phyloP scores from a whole-genome alignment of 2,329 filamentous ascomycete genomes.

The Cladophialophora psammophila region DNA sequence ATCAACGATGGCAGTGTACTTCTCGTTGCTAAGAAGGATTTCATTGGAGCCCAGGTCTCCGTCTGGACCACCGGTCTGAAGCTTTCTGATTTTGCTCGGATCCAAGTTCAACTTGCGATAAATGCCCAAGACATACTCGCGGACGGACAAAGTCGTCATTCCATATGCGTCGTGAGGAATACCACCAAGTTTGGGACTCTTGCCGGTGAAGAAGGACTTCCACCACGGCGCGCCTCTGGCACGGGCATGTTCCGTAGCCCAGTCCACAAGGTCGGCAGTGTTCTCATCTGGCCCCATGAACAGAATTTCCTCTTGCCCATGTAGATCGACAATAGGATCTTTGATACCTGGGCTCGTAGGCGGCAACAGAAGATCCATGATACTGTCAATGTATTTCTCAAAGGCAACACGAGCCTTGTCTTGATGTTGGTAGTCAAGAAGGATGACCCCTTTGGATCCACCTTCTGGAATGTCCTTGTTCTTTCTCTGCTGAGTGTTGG shows the following conservation, averaged over 20 bases:
- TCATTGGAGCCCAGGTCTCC: slow-evolving; percentile 98
- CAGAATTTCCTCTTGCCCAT: slow-evolving; percentile 93
- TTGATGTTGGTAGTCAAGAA: slow-evolving; percentile 92
- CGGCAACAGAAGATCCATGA: slow-evolving; percentile 89
- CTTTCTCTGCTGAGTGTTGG: slow-evolving; percentile 98
- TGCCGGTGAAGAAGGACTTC: slow-evolving; percentile 99
- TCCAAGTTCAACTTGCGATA: slow-evolving; percentile 95
- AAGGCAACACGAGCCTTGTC: slow-evolving; percentile 92
- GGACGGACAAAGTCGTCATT: slow-evolving; percentile 97
- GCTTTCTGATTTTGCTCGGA: slow-evolving; percentile 82
- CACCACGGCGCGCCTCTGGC: slow-evolving; percentile 91
- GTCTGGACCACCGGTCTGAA: slow-evolving; percentile 97
- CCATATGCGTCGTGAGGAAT: slow-evolving; percentile 96
- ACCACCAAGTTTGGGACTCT: slow-evolving; percentile 92
- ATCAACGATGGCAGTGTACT: slow-evolving; percentile 94
- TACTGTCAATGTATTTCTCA: slow-evolving; percentile 99
- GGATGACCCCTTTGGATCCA: slow-evolving; percentile 95
- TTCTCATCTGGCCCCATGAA: slow-evolving; percentile 99
- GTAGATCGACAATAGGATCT: slow-evolving; percentile 94
- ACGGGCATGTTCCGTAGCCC: slow-evolving; percentile 96
- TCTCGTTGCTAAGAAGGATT: slow-evolving; percentile 94
- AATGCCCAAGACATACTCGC: slow-evolving; percentile 94
- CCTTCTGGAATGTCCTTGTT: slow-evolving; percentile 99
- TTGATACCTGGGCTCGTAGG: slow-evolving; percentile 96
- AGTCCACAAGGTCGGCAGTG: slow-evolving; percentile 94